These are phyloP conservation scores for Marchantia polymorpha DNA, from an alignment of 225 moss, liverwort and hornwort species.

Conservation along the genomic window DNA sequence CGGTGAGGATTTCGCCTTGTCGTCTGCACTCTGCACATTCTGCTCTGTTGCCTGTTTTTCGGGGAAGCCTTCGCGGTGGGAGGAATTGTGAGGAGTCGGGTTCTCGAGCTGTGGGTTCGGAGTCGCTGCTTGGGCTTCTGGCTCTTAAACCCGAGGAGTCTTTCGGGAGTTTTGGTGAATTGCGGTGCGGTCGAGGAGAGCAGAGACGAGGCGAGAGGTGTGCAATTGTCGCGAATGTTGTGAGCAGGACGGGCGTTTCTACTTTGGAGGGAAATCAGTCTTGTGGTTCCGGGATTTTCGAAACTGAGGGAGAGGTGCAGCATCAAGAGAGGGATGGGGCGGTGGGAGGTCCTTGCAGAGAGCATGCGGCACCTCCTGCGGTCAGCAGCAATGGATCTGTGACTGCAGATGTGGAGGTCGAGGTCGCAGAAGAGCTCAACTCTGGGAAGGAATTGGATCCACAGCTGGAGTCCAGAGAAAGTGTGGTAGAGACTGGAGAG, in stretches of 20 bases:
- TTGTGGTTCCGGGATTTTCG: neutral
- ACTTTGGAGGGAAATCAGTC: neutral
- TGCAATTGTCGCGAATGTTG: neutral
- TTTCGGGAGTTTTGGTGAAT: neutral
- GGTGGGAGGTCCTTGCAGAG: neutral
- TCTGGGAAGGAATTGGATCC: slow-evolving; percentile 4
- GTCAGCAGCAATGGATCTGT: slow-evolving; percentile 12
- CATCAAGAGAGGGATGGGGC: slow-evolving; percentile 1
- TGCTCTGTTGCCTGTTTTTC: no score
- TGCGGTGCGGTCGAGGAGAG: neutral
- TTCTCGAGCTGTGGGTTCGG: neutral
- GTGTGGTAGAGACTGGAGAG: neutral
- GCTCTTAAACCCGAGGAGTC: neutral
- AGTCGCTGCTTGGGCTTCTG: neutral
- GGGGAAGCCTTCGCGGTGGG: neutral
- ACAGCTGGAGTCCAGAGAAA: slow-evolving; percentile 1
- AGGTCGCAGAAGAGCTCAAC: neutral
- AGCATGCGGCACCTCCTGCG: neutral
- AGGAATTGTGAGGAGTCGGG: neutral
- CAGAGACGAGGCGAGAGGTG: neutral
- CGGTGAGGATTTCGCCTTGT: neutral
- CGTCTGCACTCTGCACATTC: neutral
- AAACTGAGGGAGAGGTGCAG: slow-evolving; percentile 12
- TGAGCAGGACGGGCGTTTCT: neutral
- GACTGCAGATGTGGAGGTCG: neutral